A percentile compares a stretch with the other conserved stretches of the same genome.
Evolutionary conservation across 1,284 basidiomycete genomes (phyloP).

Genomic region (Cryptococcus sp.): DNA sequence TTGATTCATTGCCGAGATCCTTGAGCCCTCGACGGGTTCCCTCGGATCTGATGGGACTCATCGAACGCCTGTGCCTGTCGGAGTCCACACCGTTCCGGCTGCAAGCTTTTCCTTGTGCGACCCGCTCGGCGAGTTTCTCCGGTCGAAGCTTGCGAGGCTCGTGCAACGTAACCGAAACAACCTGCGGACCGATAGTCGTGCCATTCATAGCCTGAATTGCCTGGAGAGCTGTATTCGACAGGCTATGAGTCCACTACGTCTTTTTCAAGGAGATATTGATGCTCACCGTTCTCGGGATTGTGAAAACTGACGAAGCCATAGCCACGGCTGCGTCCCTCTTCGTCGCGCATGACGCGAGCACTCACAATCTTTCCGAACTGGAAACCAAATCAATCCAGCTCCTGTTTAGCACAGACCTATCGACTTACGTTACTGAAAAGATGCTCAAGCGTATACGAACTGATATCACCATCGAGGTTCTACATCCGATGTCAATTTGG

Average conservation of each 20-base stretch:
- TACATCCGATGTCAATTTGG: slow-evolving; percentile 43
- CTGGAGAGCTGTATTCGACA: slow-evolving; percentile 17
- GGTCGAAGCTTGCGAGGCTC: slow-evolving; percentile 38
- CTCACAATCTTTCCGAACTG: slow-evolving; percentile 84
- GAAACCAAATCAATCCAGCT: slow-evolving; percentile 2
- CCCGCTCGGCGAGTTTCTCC: slow-evolving; percentile 35
- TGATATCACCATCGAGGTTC: slow-evolving; percentile 82
- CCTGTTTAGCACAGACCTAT: neutral
- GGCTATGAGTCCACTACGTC: neutral
- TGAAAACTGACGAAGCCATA: slow-evolving; percentile 95
- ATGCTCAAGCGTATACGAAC: slow-evolving; percentile 75
- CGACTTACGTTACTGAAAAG: slow-evolving; percentile 71
- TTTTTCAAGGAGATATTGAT: slow-evolving; percentile 2
- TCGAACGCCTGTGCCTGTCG: slow-evolving; percentile 6
- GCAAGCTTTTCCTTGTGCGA: slow-evolving; percentile 2
- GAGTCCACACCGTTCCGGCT: slow-evolving; percentile 1
- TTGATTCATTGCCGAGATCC: neutral
- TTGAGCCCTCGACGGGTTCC: neutral
- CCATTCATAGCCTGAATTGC: slow-evolving; percentile 37
- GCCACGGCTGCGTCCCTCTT: slow-evolving; percentile 76
- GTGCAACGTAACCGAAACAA: slow-evolving; percentile 36
- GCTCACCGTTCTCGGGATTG: slow-evolving; percentile 74
- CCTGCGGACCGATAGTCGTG: slow-evolving; percentile 25
- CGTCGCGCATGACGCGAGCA: slow-evolving; percentile 91
- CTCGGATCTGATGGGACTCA: slow-evolving; percentile 17